phyloP scores from a whole-genome alignment of 116 monocot genomes.

The Zostera marina region DNA sequence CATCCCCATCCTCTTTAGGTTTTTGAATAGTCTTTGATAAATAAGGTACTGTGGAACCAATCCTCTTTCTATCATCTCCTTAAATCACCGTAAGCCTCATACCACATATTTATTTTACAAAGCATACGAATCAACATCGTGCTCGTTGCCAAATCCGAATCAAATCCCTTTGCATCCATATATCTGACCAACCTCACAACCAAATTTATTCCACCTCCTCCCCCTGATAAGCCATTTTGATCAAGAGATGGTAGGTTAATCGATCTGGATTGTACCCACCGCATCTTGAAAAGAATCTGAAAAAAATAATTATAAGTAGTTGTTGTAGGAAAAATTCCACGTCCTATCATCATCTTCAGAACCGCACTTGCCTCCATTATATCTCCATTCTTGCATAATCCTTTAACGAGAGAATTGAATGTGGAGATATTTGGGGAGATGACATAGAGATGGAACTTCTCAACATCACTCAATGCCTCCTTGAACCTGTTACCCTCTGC shows the following conservation, averaged over 20 bases:
- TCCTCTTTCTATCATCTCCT: constrained; percentile 52
- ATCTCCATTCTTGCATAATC: constrained; percentile 68
- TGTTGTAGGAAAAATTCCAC: constrained; percentile 44
- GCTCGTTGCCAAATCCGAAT: constrained; percentile 49
- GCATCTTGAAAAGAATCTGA: constrained; percentile 34
- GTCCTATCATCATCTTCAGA: constrained; percentile 54
- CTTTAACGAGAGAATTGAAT: constrained; percentile 67
- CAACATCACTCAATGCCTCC: constrained; percentile 53
- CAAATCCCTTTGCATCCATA: constrained; percentile 54
- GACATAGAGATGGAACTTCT: constrained; percentile 54
- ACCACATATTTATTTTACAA: constrained; percentile 25
- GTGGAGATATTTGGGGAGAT: constrained; percentile 59
- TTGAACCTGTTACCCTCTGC: constrained; percentile 43
- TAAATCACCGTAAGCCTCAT: constrained; percentile 64
- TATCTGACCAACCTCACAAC: constrained; percentile 50
- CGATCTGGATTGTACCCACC: constrained; percentile 30
- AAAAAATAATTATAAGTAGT: constrained; percentile 91
- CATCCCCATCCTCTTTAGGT: constrained; percentile 39
- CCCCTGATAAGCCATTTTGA: constrained; percentile 48
- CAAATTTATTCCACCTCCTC: constrained; percentile 14
- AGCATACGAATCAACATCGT: constrained; percentile 75
- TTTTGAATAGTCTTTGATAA: constrained; percentile 36
- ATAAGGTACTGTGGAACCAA: constrained; percentile 66
- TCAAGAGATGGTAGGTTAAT: constrained; percentile 49
- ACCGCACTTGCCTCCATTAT: constrained; percentile 40